Conservation (phyloP, 306 rosid genomes). For the Cicer bijugum region DNA sequence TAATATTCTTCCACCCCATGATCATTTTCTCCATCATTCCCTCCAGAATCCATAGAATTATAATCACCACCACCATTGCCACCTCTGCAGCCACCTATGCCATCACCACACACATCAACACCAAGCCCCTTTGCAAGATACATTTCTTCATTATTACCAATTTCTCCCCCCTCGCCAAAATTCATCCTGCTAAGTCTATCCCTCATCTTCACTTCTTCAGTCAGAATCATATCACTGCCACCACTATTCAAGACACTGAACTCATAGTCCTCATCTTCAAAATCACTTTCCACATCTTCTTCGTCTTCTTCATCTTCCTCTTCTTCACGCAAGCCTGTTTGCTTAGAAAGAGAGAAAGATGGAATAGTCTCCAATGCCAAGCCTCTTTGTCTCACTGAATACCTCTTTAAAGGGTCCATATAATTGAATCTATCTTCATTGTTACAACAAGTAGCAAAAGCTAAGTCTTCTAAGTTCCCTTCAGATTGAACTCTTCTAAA, state of each 20-base stretch:
- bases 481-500: slow-evolving; percentile 84
- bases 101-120: slow-evolving; percentile 49
- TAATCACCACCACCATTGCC: slow-evolving; percentile 50
- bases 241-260: slow-evolving; percentile 29
- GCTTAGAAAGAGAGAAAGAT: slow-evolving; percentile 49
- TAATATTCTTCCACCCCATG: slow-evolving; percentile 65
- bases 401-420: slow-evolving; percentile 38
- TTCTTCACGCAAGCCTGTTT: slow-evolving; percentile 48
- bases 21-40: slow-evolving; percentile 55
- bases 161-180: slow-evolving; percentile 45
- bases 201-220: slow-evolving; percentile 46
- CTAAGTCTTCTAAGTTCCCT: slow-evolving; percentile 71
- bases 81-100: slow-evolving; percentile 50
- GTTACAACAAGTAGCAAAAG: slow-evolving; percentile 48
- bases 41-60: slow-evolving; percentile 48
- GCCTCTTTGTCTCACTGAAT: slow-evolving; percentile 44
- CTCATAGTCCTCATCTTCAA: slow-evolving; percentile 45
- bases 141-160: slow-evolving; percentile 48
- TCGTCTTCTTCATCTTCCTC: slow-evolving; percentile 46
- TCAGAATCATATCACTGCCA: slow-evolving; percentile 25
- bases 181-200: slow-evolving; percentile 49
- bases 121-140: slow-evolving; percentile 66
- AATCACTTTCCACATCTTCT: slow-evolving; percentile 51
- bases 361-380: slow-evolving; percentile 63
- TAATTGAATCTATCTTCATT: slow-evolving; percentile 47